These are phyloP conservation scores for Pyracantha coccinea DNA, from an alignment of 331 rosid genomes.

Conservation along the genomic window DNA sequence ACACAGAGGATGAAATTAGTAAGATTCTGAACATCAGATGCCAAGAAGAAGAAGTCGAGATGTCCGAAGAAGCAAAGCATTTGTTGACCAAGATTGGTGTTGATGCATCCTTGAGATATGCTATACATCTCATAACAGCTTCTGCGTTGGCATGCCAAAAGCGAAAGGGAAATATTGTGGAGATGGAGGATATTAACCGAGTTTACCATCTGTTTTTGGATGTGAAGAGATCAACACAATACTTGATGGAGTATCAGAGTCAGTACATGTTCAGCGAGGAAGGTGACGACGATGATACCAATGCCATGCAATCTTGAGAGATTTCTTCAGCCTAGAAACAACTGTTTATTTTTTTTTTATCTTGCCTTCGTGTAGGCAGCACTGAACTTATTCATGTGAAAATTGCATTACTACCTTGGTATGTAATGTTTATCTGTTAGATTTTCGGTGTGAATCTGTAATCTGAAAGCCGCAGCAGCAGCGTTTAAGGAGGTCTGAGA, in stretches of 20 bases:
- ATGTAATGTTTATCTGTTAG: neutral
- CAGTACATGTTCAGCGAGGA: conserved; percentile 95
- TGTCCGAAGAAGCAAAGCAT: conserved; percentile 78
- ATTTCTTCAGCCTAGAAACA: neutral
- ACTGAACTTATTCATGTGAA: too few relatives aligned
- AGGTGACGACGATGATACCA: conserved; percentile 58
- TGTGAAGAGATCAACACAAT: conserved; percentile 94
- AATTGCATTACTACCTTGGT: neutral
- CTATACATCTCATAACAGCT: conserved; percentile 88
- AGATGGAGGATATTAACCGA: conserved; percentile 86
- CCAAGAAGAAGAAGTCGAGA: conserved; percentile 97
- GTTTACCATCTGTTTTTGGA: conserved; percentile 94
- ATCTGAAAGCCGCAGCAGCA: neutral
- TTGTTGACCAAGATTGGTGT: conserved; percentile 88
- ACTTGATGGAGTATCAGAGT: conserved; percentile 90
- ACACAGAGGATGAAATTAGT: conserved; percentile 69
- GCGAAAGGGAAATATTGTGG: conserved; percentile 81
- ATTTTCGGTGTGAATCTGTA: neutral
- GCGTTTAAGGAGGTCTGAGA: neutral
- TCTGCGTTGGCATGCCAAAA: conserved; percentile 85
- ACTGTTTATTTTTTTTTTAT: neutral
- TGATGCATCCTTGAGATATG: conserved; percentile 89
- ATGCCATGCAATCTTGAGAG: conserved; percentile 52
- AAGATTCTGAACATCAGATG: conserved; percentile 81
- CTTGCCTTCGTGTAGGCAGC: neutral